Evolutionary conservation across 2,329 filamentous ascomycete species (phyloP), one percentile per base, ranked within the genome.

Genomic region (Trichoderma hamatum): DNA sequence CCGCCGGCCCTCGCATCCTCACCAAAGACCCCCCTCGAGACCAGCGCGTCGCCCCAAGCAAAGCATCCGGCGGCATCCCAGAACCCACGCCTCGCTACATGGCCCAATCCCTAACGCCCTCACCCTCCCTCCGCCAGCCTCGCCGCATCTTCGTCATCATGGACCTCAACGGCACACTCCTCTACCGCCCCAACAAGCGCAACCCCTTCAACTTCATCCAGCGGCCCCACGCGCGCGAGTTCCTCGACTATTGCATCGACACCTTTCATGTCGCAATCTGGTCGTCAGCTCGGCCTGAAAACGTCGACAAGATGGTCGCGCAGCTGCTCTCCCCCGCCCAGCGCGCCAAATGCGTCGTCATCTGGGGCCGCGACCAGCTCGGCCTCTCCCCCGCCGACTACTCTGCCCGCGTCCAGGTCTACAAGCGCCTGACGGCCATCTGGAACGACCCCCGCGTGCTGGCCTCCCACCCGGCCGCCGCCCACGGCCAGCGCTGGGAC

Each of bases 141-240:
- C 87, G 88, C 51, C 86, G 86, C 19, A 85, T 97, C 39, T 88
- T 99, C 26, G 84, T 99, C 62, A 87, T 98, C 58, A 87, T 98
- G 71, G 96, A 99, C 80, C 87, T 99, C 46, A 99, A 98, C 78
- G 96, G 96, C 71, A 97, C 95, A 0, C 85, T 99, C 1, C 86
- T 98, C 43, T 85, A 87, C 80, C 91, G 96, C 5, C 90, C 89
- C 10, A 83, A 83, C 64, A 82, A 83, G 56, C 77, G 77, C 30
- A 76, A 75, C 1, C 79, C 81, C 7, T 84, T 82, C 11, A 77
- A 78, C 52, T 92, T 94, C 76, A 80, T 89, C 54, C 81, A 85
- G 72, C 90, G 96, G 0, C 92, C 92, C 0, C 84, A 89, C 72
- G 85, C 96, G 1, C 74, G 82, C 3, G 73, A 81, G 0, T 97